Conservation (phyloP, 2,329 filamentous ascomycete species). For the Verticillium longisporum region DNA sequence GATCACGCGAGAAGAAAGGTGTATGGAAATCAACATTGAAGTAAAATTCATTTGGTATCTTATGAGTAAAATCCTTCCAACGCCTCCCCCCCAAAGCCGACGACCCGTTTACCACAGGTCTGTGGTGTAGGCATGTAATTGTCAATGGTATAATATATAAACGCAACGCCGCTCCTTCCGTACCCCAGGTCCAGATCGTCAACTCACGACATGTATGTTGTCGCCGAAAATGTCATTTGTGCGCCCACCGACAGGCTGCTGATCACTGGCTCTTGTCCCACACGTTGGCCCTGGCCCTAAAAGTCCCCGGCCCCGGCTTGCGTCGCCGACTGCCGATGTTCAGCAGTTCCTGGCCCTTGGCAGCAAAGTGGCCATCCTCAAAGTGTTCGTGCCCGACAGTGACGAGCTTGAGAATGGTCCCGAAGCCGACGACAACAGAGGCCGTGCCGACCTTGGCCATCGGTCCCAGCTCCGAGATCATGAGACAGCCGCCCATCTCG, state of each 20-base stretch:
- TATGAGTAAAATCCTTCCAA: neutral
- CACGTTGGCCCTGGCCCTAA: neutral
- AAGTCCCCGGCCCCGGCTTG: constrained; percentile 14
- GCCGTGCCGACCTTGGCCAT: constrained; percentile 54
- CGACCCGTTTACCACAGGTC: neutral
- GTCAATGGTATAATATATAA: neutral
- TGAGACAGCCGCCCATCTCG: constrained; percentile 44
- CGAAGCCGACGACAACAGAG: constrained; percentile 64
- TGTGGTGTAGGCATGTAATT: neutral
- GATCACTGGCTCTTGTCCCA: neutral
- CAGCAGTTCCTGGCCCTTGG: constrained; percentile 20
- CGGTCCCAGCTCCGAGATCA: constrained; percentile 61
- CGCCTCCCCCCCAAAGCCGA: neutral
- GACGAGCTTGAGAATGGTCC: constrained; percentile 66
- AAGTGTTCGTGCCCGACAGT: constrained; percentile 60
- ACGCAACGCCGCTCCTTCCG: neutral
- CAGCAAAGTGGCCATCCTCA: constrained; percentile 30
- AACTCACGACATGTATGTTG: neutral
- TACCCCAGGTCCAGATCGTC: neutral
- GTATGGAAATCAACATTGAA: neutral
- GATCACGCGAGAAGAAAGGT: neutral
- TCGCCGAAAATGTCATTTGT: neutral
- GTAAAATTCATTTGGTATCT: neutral
- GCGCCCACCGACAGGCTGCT: neutral
- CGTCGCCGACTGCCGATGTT: constrained; percentile 32